Evolutionary conservation across 495 filamentous ascomycete genomes (phyloP), one percentile per base, ranked within the genome.

Genomic region (Daldinia concentrica): DNA sequence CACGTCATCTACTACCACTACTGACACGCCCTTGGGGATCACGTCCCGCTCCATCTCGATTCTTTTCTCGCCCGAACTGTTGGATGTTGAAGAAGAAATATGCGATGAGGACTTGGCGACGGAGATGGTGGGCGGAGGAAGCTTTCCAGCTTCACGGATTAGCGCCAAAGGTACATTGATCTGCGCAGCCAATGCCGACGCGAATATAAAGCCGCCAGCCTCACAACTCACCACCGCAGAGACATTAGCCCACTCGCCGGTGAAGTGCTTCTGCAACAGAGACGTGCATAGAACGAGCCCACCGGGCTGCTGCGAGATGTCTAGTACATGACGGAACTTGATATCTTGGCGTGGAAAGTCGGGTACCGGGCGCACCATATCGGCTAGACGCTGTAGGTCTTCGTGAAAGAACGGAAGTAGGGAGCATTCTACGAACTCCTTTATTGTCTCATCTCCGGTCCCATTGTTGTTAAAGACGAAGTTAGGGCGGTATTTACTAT

Each of bases 1-100:
- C 61, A 90, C 88, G 79, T 91, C 88, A 75, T 91, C 88, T 51
- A 91, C 82, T 6, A 91, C 83, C 65, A 90, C 78, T 17, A 90
- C 84, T 50, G 81, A 81, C 17, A 78, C 79, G 26, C 78, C 83
- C 43, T 19, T 76, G 4, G 80, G 79, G 55, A 90, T 64, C 51
- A 81, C 76, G 77, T 81, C 79, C 61, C 73, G 74, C 27, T 81
- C 79, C 74, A 91, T 86, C 77, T 89, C 87, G 14, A 91, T 82
- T 50, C 68, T 68, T 67, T 79, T 79, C 76, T 81, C 80, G 62
- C 73, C 72, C 51, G 69, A 64, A 68, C 69, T 36, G 19, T 72
- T 69, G 34, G 79, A 77, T 76, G 56, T 66, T 66, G 76, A 77
- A 75, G 83, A 83, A 32, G 88, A 89, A 67, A 91, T 87, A 78